These are phyloP conservation scores for Candida bentonensis DNA, from an alignment of 805 yeast genomes.

Conservation along the genomic window DNA sequence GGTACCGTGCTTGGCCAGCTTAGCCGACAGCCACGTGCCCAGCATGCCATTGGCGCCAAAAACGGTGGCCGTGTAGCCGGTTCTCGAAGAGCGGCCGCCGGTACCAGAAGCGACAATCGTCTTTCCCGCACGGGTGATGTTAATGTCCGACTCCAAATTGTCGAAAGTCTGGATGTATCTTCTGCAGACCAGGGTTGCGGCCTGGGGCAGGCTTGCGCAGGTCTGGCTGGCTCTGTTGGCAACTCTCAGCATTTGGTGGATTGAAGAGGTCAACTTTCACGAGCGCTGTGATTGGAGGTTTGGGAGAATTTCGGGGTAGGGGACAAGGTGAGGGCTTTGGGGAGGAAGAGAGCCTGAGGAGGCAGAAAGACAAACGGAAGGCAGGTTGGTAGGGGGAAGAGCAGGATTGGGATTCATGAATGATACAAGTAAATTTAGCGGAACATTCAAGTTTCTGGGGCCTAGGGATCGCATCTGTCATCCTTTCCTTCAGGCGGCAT, in stretches of 20 bases:
- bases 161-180: conserved; percentile 23
- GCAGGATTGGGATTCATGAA: too few species aligned
- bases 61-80: conserved; percentile 80
- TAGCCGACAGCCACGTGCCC: conserved; percentile 58
- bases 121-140: conserved; percentile 61
- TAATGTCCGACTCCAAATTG: conserved; percentile 35
- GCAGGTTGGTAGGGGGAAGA: too few species aligned
- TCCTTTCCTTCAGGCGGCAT: too few species aligned
- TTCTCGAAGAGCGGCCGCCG: conserved; percentile 71
- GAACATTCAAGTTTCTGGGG: too few species aligned
- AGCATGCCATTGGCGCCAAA: conserved; percentile 73
- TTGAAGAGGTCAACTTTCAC: not conserved
- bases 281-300: conserved; percentile 1
- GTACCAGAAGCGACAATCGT: conserved; percentile 56
- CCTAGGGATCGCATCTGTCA: too few species aligned
- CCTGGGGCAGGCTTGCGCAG: not conserved
- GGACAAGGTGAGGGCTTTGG: too few species aligned
- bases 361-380: too few species aligned
- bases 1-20: conserved; percentile 74
- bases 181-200: conserved; percentile 1
- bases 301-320: too few species aligned
- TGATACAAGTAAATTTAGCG: too few species aligned
- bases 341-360: too few species aligned
- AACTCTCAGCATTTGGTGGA: not conserved
- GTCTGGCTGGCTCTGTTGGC: not conserved